Base-by-base conservation (phyloP, 257 asterid species). In the Solanum virginianum region DNA sequence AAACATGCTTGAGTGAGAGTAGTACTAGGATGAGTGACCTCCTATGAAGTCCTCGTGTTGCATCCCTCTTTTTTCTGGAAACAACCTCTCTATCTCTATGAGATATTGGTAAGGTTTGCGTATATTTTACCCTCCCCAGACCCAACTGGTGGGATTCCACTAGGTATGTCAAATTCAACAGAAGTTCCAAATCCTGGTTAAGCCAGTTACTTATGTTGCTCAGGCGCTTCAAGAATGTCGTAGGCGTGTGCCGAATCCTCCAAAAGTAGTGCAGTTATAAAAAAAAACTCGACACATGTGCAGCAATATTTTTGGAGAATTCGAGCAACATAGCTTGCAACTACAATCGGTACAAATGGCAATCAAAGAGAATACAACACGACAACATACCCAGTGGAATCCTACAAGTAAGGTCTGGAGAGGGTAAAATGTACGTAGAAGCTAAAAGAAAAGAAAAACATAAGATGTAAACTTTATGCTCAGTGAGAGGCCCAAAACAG, bases 181-280 rank as follows among this genome's bases (percentile, higher is more conserved):
- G 8, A 32, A 68, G 75, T 41, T 68, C n/a, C 49, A 36, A 15
- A 66, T 66, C 4, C 22, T 32, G 22, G 13, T n/a, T 3, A 4
- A 74, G 57, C 20, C 6, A 72, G 39, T 62, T 22, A 47, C 80
- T 16, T 16, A 9, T 69, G 79, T 69, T 69, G 16, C 15, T 36
- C 8, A 2, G 77, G 8, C 24, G 36, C 24, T 68, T 68, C 24
- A 68, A 68, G 45, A 68, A 68, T 36, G 49, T 32, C 14, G 24
- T 4, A 9, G 22, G 0, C 0, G 24, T 32, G n/a, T 36, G 45
- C 8, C 13, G 1, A 0, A 8, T 36, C 22, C 4, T 32, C 24
- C 24, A 16, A 36, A 36, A 68, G 49, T 32, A 36, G 24, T 8
- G 4, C 24, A 68, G 12, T 68, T 68, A 15, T 4, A 7, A 32